Evolutionary conservation across 2,329 filamentous ascomycete species (phyloP), one percentile per base, ranked within the genome.

Genomic region (Elsinoe perseae): DNA sequence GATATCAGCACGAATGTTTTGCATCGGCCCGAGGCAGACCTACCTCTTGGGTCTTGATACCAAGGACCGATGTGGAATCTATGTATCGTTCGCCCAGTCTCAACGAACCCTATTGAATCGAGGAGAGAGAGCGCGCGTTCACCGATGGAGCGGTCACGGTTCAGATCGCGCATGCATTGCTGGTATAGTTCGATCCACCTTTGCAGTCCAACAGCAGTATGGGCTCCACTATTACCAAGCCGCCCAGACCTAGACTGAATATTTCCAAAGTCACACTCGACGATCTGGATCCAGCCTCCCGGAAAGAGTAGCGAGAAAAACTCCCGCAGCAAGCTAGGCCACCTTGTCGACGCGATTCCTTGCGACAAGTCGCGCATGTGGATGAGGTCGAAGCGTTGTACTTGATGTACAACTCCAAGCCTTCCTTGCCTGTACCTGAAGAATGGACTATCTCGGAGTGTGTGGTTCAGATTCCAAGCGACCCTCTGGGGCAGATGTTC

Each of bases 211-310:
- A 68, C 66, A 5, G 66, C 53, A 16, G 30, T 52, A n/a, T 84
- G 77, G 9, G 81, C 84, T 9, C 12, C 14, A 6, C 18, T n/a
- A 2, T 2, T 10, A 12, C n/a, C 7, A 63, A 95, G 73, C n/a
- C 81, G 83, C 2, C 89, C 89, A 63, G 88, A 92, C 63, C 92
- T 83, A 1, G 87, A 93, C 68, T 95, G 89, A 16, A 87, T 82
- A 16, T 48, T 48, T 62, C 89, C 89, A 69, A 84, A 85, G 65
- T 93, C 89, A 65, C 89, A 80, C 66, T 95, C 89, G 18, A 86
- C 80, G 77, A 93, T 83, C 65, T 95, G 88, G 58, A 85, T 80
- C 87, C 88, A 95, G 1, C 89, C 89, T 1, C 84, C 85, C 8
- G 83, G 84, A 50, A 81, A 84, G 61, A 89, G 73, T 3, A 87